Conservation (phyloP, 352 stramenopile species). For the Thalassiosira mediterranea region DNA sequence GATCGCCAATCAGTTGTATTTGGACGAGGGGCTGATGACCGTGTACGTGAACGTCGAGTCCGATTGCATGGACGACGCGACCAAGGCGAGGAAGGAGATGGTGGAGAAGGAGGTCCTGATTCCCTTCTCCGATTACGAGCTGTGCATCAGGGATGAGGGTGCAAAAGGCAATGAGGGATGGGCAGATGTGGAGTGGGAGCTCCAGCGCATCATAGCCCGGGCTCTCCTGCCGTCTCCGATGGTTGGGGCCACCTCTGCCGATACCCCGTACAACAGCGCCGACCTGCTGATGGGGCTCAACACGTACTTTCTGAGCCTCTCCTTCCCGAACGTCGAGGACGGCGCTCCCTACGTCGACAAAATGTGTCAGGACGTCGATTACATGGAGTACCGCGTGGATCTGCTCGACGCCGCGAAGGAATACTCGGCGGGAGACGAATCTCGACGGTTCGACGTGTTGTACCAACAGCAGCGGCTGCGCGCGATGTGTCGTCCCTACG, state of each 20-base stretch:
- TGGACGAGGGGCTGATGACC: constrained; percentile 55
- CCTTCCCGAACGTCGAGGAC: constrained; percentile 81
- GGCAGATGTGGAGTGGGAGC: constrained; percentile 79
- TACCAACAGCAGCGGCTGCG: constrained; percentile 80
- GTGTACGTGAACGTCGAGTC: constrained; percentile 80
- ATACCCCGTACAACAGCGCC: constrained; percentile 60
- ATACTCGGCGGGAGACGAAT: constrained; percentile 30
- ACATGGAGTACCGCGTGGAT: constrained; percentile 95
- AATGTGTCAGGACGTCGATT: constrained; percentile 90
- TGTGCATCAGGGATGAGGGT: constrained; percentile 80
- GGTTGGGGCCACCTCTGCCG: constrained; percentile 47
- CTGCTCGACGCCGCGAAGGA: constrained; percentile 82
- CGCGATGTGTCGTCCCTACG: constrained; percentile 80
- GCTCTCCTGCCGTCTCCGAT: constrained; percentile 67
- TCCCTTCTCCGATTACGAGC: constrained; percentile 79
- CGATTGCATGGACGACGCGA: constrained; percentile 29
- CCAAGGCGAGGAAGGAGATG: constrained; percentile 48
- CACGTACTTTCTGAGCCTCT: constrained; percentile 87
- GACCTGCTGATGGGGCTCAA: constrained; percentile 80
- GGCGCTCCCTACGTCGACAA: constrained; percentile 76
- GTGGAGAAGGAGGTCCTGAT: constrained; percentile 73
- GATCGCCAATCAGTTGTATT: constrained; percentile 63
- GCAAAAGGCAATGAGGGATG: constrained; percentile 30
- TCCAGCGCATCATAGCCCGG: constrained; percentile 69
- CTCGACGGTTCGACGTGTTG: constrained; percentile 76